These are phyloP conservation scores for Penicillium nordicum DNA, from an alignment of 2,329 filamentous ascomycete species.

Conservation along the genomic window DNA sequence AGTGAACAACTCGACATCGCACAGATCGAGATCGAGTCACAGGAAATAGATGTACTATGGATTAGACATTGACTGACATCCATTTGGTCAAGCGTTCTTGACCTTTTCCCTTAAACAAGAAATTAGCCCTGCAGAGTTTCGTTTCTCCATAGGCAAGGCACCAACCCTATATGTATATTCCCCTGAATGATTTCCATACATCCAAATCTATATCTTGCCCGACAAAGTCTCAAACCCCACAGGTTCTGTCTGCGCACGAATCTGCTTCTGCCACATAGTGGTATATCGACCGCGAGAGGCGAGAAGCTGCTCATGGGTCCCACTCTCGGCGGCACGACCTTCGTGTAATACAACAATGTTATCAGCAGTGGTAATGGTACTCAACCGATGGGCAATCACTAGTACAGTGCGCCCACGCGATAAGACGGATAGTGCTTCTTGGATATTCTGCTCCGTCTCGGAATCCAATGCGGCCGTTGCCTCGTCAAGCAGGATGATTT, in stretches of 20 bases:
- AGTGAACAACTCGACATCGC: neutral
- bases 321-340: neutral
- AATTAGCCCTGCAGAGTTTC: neutral
- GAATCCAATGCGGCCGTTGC: constrained; percentile 84
- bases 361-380: constrained; percentile 1
- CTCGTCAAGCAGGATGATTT: constrained; percentile 84
- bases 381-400: neutral
- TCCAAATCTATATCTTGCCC: neutral
- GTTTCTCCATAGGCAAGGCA: neutral
- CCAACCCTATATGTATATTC: neutral
- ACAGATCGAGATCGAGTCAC: neutral
- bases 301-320: neutral
- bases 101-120: neutral
- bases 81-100: too few species aligned
- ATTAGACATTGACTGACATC: neutral
- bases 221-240: neutral
- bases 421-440: constrained; percentile 34
- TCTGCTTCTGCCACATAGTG: constrained; percentile 2
- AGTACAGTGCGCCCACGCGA: neutral
- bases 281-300: neutral
- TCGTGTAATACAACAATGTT: constrained; percentile 1
- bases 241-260: neutral
- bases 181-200: neutral
- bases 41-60: neutral
- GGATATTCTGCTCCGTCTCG: constrained; percentile 84